Evolutionary conservation across 371 early-diverging fungal genomes (phyloP).

Genomic region (Enterocytospora artemiae): DNA sequence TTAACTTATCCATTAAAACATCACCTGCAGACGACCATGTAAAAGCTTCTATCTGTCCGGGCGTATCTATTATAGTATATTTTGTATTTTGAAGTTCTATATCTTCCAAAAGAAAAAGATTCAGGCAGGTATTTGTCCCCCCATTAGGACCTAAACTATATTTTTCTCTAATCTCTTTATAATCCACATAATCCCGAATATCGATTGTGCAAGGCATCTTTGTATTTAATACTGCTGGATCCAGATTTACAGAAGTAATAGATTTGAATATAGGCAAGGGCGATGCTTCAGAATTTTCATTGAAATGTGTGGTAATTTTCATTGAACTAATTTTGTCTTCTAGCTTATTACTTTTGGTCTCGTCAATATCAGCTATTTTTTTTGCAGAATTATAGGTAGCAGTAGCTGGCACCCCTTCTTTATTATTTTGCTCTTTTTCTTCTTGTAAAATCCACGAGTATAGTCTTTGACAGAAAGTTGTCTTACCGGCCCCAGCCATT

Average conservation of each 20-base stretch:
- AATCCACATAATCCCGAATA: constrained; percentile 90
- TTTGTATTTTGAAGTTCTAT: constrained; percentile 57
- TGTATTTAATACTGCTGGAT: constrained; percentile 82
- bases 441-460: constrained; percentile 54
- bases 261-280: constrained; percentile 64
- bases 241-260: constrained; percentile 68
- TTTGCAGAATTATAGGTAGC: too few species aligned
- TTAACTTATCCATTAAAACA: constrained; percentile 80
- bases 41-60: constrained; percentile 99
- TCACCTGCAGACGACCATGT: constrained; percentile 96
- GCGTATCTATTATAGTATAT: constrained; percentile 86
- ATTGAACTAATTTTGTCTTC: constrained; percentile 40
- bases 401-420: constrained; percentile 35
- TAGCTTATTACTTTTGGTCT: constrained; percentile 31
- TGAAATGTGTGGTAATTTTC: too few species aligned
- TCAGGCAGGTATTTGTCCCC: constrained; percentile 84
- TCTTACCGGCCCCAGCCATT: constrained; percentile 97
- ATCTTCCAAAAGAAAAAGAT: constrained; percentile 83
- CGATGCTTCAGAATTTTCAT: constrained; percentile 76
- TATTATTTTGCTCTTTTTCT: constrained; percentile 11
- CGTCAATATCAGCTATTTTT: too few species aligned
- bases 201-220: constrained; percentile 90
- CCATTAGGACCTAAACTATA: constrained; percentile 96
- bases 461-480: constrained; percentile 77
- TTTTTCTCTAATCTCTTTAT: constrained; percentile 94